These are phyloP conservation scores for Diplodia seriata DNA, from an alignment of 2,329 filamentous ascomycete species.

Conservation along the genomic window DNA sequence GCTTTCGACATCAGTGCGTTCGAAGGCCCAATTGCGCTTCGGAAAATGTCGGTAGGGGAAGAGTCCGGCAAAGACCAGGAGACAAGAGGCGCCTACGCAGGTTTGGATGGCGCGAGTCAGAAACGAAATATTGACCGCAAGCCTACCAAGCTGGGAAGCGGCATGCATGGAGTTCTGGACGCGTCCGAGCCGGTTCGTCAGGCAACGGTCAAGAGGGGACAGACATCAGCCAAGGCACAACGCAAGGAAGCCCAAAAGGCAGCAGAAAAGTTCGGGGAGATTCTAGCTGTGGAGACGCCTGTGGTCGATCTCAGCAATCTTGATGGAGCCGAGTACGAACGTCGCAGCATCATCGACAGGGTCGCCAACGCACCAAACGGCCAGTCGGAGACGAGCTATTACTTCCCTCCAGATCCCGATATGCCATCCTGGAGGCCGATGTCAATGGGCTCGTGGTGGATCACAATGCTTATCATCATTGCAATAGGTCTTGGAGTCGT, in stretches of 20 bases:
- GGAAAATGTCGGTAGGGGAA: conserved; percentile 34
- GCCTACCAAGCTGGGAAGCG: conserved; percentile 41
- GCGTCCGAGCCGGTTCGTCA: conserved; percentile 39
- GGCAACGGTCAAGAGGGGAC: conserved; percentile 21
- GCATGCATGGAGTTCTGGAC: conserved; percentile 42
- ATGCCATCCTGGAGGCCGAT: conserved; percentile 50
- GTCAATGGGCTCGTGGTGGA: conserved; percentile 49
- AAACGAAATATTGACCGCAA: conserved; percentile 28
- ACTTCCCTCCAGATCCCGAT: conserved; percentile 49
- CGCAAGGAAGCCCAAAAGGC: conserved; percentile 49
- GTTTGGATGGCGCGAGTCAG: conserved; percentile 36
- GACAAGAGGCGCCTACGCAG: conserved; percentile 32
- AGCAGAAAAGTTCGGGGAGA: conserved; percentile 53
- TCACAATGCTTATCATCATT: conserved; percentile 44
- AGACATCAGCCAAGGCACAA: conserved; percentile 33
- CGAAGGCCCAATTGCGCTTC: conserved; percentile 41
- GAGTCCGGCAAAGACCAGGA: conserved; percentile 30
- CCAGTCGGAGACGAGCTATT: conserved; percentile 46
- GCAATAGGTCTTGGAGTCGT: conserved; percentile 45
- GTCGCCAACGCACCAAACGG: conserved; percentile 11
- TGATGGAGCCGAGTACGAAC: conserved; percentile 46
- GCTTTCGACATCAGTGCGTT: conserved; percentile 42
- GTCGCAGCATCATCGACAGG: conserved; percentile 40
- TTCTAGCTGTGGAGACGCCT: conserved; percentile 48
- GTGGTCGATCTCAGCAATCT: conserved; percentile 53